Evolutionary conservation across 2,329 filamentous ascomycete species (phyloP), one percentile per base, ranked within the genome.

Genomic region (Penicillium sp.): DNA sequence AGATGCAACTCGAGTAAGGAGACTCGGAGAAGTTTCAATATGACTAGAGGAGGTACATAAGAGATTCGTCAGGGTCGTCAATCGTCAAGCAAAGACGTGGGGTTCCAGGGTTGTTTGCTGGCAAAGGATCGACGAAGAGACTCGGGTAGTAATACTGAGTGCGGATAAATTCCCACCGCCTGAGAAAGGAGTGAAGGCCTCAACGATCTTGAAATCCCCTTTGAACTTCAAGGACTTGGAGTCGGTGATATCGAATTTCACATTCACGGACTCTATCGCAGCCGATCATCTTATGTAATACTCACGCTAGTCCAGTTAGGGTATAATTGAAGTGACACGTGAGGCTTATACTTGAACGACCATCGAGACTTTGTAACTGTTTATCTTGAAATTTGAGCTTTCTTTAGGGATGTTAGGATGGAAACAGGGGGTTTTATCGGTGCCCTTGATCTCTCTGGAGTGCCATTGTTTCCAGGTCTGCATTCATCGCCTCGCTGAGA

Each of bases 51-150:
- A 67, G 67, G 62, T 65, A 69, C 58, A 67, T 66, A 70, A 66
- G 66, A 71, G 66, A 73, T 69, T 72, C 71, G 70, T 75, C 66
- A 70, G 61, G 66, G 63, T 75, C 72, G 66, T 75, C 69, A 75
- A 72, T 74, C 72, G 68, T 75, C 63, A 72, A 66, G 56, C 55
- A 49, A 46, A 49, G 52, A 64, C 51, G 49, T 55, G 50, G 57
- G 56, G 59, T 55, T 56, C 45, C 27, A 53, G 36, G n/a, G 42
- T 42, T 59, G 49, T 32, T 24, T 40, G 47, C 48, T 27, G 24
- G 24, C 54, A 54, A 61, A 62, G 58, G 57, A 61, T 46, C 48
- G 54, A 61, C 62, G 54, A 48, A 60, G 48, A 36, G 34, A n/a
- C n/a, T 7, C 11, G 6, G 13, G 13, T n/a, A 8, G 54, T 54